Conservation (phyloP, 2,329 filamentous ascomycete genomes). For the Coniochaeta ligniaria region DNA sequence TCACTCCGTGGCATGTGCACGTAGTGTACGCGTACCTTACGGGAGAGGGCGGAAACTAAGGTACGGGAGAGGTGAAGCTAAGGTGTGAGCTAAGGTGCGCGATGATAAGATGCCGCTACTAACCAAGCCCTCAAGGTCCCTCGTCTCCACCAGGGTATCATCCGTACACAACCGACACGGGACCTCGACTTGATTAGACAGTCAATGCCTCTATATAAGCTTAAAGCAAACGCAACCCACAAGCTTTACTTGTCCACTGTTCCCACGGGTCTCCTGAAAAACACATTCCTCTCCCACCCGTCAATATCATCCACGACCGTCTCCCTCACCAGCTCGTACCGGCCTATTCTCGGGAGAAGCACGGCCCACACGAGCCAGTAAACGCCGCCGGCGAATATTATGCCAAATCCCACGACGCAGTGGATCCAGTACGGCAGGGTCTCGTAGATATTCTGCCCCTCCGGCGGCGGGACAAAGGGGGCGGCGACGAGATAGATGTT, state of each 20-base stretch:
- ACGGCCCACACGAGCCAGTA: conserved; percentile 52
- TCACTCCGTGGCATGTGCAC: too few species aligned
- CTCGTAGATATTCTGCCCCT: conserved; percentile 46
- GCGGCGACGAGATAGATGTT: conserved; percentile 56
- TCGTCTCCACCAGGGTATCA: too few species aligned
- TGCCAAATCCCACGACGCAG: conserved; percentile 48
- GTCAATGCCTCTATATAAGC: not conserved
- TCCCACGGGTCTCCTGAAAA: conserved; percentile 31
- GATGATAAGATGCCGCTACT: too few species aligned
- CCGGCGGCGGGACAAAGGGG: conserved; percentile 46
- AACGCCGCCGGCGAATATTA: conserved; percentile 42
- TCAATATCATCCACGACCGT: conserved; percentile 47
- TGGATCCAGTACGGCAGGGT: conserved; percentile 50
- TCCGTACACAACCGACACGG: too few species aligned
- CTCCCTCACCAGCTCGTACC: conserved; percentile 50
- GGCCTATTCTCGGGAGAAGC: conserved; percentile 41
- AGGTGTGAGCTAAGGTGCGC: too few species aligned
- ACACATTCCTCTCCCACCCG: conserved; percentile 55
- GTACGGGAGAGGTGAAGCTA: too few species aligned
- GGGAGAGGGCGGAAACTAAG: too few species aligned
- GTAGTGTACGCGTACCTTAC: too few species aligned
- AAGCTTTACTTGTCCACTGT: not conserved
- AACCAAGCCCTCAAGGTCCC: too few species aligned
- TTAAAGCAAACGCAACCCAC: not conserved
- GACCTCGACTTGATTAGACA: too few species aligned